Conservation (phyloP, 352 stramenopile genomes). For the Achlya hypogyna region DNA sequence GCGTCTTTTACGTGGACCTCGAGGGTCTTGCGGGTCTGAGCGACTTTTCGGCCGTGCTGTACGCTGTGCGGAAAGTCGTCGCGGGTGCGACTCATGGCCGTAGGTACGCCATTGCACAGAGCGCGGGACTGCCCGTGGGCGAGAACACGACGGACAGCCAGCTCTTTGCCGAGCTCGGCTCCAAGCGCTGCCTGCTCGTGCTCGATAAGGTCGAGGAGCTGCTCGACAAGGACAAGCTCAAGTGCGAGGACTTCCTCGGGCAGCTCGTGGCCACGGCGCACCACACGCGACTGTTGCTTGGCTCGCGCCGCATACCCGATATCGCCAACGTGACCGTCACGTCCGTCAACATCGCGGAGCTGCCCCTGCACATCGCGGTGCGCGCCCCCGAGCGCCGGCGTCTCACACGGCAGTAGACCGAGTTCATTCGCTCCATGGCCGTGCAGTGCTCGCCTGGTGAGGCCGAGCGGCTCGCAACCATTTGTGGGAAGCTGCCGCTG, state of each 20-base stretch:
- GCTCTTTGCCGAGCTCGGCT: slow-evolving; percentile 56
- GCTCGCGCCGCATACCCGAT: slow-evolving; percentile 57
- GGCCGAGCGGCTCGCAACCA: slow-evolving; percentile 50
- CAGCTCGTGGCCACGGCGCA: slow-evolving; percentile 62
- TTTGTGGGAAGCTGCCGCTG: slow-evolving; percentile 70
- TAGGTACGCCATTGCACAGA: slow-evolving; percentile 67
- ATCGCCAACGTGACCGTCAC: slow-evolving; percentile 72
- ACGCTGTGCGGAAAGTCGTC: neutral
- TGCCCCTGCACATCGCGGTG: slow-evolving; percentile 63
- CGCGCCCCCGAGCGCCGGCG: neutral
- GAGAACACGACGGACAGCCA: slow-evolving; percentile 42
- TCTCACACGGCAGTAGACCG: slow-evolving; percentile 32
- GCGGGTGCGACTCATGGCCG: neutral
- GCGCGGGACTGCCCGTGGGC: slow-evolving; percentile 58
- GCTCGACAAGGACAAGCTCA: slow-evolving; percentile 65
- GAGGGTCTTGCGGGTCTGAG: slow-evolving; percentile 40
- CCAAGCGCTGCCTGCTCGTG: slow-evolving; percentile 59
- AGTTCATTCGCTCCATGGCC: slow-evolving; percentile 56
- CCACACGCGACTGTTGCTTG: slow-evolving; percentile 56
- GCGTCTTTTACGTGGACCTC: slow-evolving; percentile 76
- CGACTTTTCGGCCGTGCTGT: slow-evolving; percentile 61
- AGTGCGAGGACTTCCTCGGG: slow-evolving; percentile 52
- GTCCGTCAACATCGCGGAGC: slow-evolving; percentile 61
- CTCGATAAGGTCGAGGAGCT: slow-evolving; percentile 76
- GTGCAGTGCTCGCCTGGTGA: slow-evolving; percentile 49